A percentile compares a stretch with the other conserved stretches of the same genome.
Evolutionary conservation across 805 yeast species (phyloP).

Genomic region (Candida ficus): DNA sequence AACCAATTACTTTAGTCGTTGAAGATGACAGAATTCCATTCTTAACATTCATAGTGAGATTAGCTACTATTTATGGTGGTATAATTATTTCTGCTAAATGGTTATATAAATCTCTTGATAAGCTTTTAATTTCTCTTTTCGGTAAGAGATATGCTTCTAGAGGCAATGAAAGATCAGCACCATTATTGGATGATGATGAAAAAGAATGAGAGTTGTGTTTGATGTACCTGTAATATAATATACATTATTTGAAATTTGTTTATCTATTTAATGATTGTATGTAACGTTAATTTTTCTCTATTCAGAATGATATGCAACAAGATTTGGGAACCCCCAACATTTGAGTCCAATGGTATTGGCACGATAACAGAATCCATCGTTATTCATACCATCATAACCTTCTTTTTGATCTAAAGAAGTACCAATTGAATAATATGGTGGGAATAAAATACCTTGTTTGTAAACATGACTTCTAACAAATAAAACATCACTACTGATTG

Average conservation of each 20-base stretch:
- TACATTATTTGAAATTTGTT: too few species aligned
- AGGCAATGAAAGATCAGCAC: constrained; percentile 19
- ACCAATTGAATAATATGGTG: constrained; percentile 42
- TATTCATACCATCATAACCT: constrained; percentile 51
- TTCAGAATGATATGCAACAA: constrained; percentile 19
- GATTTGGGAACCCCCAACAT: constrained; percentile 47
- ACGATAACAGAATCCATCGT: constrained; percentile 47
- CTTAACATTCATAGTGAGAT: constrained; percentile 66
- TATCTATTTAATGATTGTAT: background rate
- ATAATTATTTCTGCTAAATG: constrained; percentile 65
- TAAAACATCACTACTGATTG: constrained; percentile 50
- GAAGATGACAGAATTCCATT: constrained; percentile 73
- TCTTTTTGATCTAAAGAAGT: constrained; percentile 40
- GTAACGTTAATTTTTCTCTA: background rate
- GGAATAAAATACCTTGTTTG: constrained; percentile 42
- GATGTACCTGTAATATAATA: too few species aligned
- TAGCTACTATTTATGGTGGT: constrained; percentile 83
- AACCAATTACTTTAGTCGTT: constrained; percentile 70
- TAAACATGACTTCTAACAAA: constrained; percentile 38
- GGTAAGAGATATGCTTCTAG: constrained; percentile 48
- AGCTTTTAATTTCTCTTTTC: constrained; percentile 40
- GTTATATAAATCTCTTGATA: constrained; percentile 54
- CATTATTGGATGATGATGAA: constrained; percentile 16
- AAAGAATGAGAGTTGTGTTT: background rate
- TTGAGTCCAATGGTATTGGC: constrained; percentile 40